Base-by-base conservation (phyloP, 345 rosid genomes). In the Isatis tinctoria region DNA sequence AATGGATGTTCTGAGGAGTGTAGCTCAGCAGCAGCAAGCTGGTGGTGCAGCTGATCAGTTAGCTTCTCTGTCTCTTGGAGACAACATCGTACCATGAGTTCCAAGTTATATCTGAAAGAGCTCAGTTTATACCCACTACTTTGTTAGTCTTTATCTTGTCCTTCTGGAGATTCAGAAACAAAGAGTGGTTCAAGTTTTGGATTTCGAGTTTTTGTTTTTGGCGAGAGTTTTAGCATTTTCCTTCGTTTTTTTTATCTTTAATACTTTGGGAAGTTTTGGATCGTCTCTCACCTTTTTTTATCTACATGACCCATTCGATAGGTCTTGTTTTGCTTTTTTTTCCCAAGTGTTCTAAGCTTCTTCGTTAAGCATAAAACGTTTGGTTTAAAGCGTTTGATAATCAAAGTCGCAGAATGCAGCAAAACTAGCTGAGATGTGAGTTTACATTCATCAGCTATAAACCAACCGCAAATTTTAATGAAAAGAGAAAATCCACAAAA, bases 41-140 rank as follows among this genome's bases (percentile, higher is more conserved):
- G 75, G 84, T 66, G 85, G 82, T 27, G 78, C 84, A 32, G 81
- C 84, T 40, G 88, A 87, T 57, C 91, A 87, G 64, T 78, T 87
- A 28, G 82, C 88, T 22, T 85, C 91, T 5, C 62, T 83, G 78
- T 87, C 88, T 32, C 77, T 85, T 78, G 82, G 70, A 67, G 85
- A 84, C 63, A 78, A 69, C 79, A 80, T 84, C 67, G 86, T 84
- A 53, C 51, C 86, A 40, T 84, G 77, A 82, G 69, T 35, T 76
- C 43, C 36, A 36, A 76, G 60, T 61, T 59, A 54, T 43, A 6
- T 48, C 74, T 35, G 67, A 58, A 59, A 63, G 53, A 62, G 8
- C 67, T 74, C 72, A 65, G 60, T 58, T 74, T 47, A 44, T 58
- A 67, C 47, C 6, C 35, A 5, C 8, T 24, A 13, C 26, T 10